phyloP scores from a whole-genome alignment of 2,329 filamentous ascomycete species.

The Triangularia setosa region DNA sequence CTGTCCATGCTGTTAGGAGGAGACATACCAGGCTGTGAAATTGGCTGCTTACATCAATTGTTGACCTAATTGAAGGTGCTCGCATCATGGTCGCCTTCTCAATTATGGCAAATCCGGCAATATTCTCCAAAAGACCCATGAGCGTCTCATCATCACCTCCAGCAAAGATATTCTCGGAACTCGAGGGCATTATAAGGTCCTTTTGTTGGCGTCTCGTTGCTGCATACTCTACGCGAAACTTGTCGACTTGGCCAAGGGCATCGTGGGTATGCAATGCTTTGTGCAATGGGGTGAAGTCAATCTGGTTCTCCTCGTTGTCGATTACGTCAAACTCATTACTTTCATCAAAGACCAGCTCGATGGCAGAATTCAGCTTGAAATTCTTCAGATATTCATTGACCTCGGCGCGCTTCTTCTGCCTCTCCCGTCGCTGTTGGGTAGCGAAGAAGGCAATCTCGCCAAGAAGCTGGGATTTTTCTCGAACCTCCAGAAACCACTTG shows the following conservation, averaged over 20 bases:
- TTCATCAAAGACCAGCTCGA: conserved; percentile 93
- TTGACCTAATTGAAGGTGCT: conserved; percentile 75
- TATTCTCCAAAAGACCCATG: conserved; percentile 88
- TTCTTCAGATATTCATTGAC: conserved; percentile 69
- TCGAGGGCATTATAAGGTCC: conserved; percentile 72
- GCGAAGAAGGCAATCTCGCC: conserved; percentile 97
- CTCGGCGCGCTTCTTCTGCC: conserved; percentile 79
- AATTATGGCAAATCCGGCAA: conserved; percentile 93
- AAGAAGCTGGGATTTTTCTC: conserved; percentile 92
- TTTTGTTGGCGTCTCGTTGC: conserved; percentile 87
- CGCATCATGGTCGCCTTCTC: conserved; percentile 90
- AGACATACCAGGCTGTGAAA: not conserved
- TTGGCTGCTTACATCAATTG: conserved; percentile 64
- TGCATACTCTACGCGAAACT: conserved; percentile 88
- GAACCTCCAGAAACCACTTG: conserved; percentile 91
- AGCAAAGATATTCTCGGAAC: conserved; percentile 64
- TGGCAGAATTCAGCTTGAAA: conserved; percentile 92
- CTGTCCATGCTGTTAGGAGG: conserved; percentile 39
- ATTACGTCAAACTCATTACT: conserved; percentile 92
- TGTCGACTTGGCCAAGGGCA: conserved; percentile 86
- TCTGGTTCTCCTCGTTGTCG: conserved; percentile 90
- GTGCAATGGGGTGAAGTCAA: conserved; percentile 91
- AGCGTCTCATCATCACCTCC: conserved; percentile 83
- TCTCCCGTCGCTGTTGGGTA: conserved; percentile 77
- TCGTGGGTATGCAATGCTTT: conserved; percentile 97